Percentiles rank a stretch among this genome's conserved stretches.
Evolutionary conservation across 495 filamentous ascomycete genomes (phyloP).

Genomic region (Geopyxis carbonaria): DNA sequence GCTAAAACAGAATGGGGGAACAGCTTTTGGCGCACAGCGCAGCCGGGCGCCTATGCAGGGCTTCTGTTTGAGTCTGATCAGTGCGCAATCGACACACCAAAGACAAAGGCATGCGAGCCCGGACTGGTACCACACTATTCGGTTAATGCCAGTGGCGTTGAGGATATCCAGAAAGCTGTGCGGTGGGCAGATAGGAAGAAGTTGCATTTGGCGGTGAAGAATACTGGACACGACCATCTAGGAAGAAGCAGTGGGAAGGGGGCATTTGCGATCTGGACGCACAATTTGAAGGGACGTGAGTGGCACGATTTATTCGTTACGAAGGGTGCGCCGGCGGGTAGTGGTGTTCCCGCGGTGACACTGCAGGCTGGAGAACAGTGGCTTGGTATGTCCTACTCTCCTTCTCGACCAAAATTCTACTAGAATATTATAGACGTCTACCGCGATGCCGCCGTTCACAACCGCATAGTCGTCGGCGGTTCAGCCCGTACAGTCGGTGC

Average conservation of each 20-base stretch:
- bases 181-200: conserved; percentile 21
- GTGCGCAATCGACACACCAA: conserved; percentile 18
- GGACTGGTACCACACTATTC: conserved; percentile 22
- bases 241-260: too few relatives aligned
- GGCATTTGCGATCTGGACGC: too few relatives aligned
- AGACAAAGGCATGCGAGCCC: conserved; percentile 16
- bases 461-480: conserved; percentile 19
- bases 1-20: conserved; percentile 8
- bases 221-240: conserved; percentile 26
- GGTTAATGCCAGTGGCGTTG: conserved; percentile 14
- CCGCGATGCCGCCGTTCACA: too few relatives aligned
- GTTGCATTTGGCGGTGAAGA: conserved; percentile 26
- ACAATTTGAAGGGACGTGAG: too few relatives aligned
- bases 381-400: too few relatives aligned
- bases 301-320: too few relatives aligned
- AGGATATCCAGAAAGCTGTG: conserved; percentile 24
- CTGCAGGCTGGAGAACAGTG: too few relatives aligned
- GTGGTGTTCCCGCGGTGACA: too few relatives aligned
- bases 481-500: too few relatives aligned
- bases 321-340: too few relatives aligned
- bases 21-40: conserved; percentile 15
- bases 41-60: conserved; percentile 11
- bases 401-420: too few relatives aligned
- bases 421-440: too few relatives aligned
- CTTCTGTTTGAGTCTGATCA: conserved; percentile 8